These are phyloP conservation scores for Poa pratensis DNA, from an alignment of 176 grass and related monocot species.

Conservation along the genomic window DNA sequence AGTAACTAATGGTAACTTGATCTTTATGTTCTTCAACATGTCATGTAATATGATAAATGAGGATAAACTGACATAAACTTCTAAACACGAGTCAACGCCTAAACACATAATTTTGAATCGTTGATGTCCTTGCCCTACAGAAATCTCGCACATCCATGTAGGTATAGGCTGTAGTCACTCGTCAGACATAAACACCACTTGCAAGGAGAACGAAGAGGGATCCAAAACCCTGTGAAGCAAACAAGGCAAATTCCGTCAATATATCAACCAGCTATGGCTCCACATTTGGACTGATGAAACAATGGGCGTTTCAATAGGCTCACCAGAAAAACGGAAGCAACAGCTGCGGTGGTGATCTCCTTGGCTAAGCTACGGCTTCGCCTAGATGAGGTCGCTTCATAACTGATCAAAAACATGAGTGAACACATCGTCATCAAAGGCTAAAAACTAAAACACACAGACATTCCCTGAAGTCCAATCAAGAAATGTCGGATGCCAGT, in stretches of 20 bases:
- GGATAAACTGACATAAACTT: background rate
- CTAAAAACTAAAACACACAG: background rate
- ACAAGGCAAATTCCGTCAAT: background rate
- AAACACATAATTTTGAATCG: background rate
- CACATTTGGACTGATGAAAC: background rate
- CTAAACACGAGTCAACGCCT: background rate
- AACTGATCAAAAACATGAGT: background rate
- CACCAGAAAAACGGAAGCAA: conserved; percentile 62
- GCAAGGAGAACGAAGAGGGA: conserved; percentile 73
- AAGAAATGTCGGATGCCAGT: background rate
- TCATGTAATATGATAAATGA: background rate
- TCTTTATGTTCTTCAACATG: background rate
- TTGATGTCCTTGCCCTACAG: background rate
- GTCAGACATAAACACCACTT: conserved; percentile 66
- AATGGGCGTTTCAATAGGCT: background rate
- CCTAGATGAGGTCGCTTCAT: conserved; percentile 61
- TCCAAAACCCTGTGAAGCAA: conserved; percentile 57
- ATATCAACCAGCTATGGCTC: background rate
- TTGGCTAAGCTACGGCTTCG: conserved; percentile 47
- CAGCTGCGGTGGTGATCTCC: too few relatives aligned
- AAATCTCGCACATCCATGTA: background rate
- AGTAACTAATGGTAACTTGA: background rate
- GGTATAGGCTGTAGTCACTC: background rate
- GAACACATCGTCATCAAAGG: background rate
- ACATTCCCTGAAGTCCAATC: background rate